phyloP scores from a whole-genome alignment of 805 yeast species.

The Candida qinlingensis region DNA sequence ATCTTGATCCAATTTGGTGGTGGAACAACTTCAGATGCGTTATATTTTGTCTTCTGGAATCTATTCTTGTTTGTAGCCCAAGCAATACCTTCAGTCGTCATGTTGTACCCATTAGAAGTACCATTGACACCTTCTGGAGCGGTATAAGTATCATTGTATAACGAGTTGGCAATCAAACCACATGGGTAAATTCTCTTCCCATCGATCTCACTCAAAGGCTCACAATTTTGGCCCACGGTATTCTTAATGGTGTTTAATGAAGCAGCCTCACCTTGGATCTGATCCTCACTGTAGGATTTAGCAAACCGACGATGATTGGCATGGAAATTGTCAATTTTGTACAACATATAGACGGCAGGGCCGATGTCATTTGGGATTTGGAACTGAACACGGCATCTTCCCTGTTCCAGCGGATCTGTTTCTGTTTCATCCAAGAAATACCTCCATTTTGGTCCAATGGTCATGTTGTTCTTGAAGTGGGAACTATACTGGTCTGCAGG shows the following conservation, averaged over 20 bases:
- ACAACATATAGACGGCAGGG: constrained; percentile 72
- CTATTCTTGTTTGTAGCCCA: constrained; percentile 66
- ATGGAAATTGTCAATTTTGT: constrained; percentile 80
- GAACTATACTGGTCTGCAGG: constrained; percentile 51
- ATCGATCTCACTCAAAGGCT: constrained; percentile 53
- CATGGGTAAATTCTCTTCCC: constrained; percentile 74
- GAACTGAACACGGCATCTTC: constrained; percentile 69
- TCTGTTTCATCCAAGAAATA: constrained; percentile 36
- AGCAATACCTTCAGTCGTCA: constrained; percentile 55
- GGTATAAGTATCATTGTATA: constrained; percentile 72
- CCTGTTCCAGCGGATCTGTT: constrained; percentile 43
- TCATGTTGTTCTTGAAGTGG: constrained; percentile 48
- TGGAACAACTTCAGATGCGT: constrained; percentile 59
- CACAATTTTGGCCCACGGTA: constrained; percentile 49
- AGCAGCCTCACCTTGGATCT: constrained; percentile 73
- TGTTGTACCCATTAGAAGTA: constrained; percentile 32
- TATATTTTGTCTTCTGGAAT: constrained; percentile 59
- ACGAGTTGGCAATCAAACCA: constrained; percentile 76
- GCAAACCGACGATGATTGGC: constrained; percentile 96
- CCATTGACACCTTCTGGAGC: constrained; percentile 30
- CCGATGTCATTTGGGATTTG: constrained; percentile 65
- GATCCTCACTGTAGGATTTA: constrained; percentile 79
- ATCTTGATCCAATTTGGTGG: constrained; percentile 78
- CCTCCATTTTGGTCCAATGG: constrained; percentile 62
- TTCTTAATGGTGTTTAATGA: constrained; percentile 44